phyloP scores from a whole-genome alignment of 768 basidiomycete genomes.

The Suillus lakei region DNA sequence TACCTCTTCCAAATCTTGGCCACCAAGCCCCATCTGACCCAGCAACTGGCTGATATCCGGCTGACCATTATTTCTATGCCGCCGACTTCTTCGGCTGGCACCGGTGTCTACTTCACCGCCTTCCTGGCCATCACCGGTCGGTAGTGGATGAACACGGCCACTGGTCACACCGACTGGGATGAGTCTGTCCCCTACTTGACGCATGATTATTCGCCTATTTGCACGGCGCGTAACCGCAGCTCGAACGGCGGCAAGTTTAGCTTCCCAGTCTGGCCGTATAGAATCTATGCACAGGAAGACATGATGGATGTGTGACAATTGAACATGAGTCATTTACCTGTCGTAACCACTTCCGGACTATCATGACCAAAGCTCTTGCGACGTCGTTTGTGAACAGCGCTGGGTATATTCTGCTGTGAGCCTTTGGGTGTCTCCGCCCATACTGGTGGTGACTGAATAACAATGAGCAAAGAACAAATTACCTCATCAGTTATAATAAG shows the following conservation, averaged over 20 bases:
- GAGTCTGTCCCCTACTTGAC: slow-evolving; percentile 95
- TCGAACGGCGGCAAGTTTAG: slow-evolving; percentile 90
- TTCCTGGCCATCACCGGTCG: slow-evolving; percentile 57
- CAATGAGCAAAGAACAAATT: not conserved
- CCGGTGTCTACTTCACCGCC: slow-evolving; percentile 46
- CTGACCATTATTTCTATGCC: slow-evolving; percentile 53
- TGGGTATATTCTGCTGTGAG: slow-evolving; percentile 44
- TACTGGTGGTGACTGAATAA: slow-evolving; percentile 38
- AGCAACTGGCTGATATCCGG: slow-evolving; percentile 67
- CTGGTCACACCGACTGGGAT: slow-evolving; percentile 97
- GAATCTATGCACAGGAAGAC: slow-evolving; percentile 61
- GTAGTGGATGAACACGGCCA: slow-evolving; percentile 74
- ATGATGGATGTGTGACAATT: slow-evolving; percentile 12
- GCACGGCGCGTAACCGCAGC: slow-evolving; percentile 97
- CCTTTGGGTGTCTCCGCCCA: slow-evolving; percentile 62
- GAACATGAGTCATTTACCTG: slow-evolving; percentile 55
- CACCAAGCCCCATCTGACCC: slow-evolving; percentile 67
- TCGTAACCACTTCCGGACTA: slow-evolving; percentile 89
- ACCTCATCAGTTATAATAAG: slow-evolving; percentile 4
- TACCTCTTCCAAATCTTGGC: slow-evolving; percentile 95
- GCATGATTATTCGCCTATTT: slow-evolving; percentile 96
- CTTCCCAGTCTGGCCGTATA: slow-evolving; percentile 98
- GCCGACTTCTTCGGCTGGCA: slow-evolving; percentile 50
- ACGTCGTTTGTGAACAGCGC: slow-evolving; percentile 67
- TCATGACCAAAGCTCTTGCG: slow-evolving; percentile 90